phyloP scores from a whole-genome alignment of 495 filamentous ascomycete genomes.

The Talaromyces ruber region DNA sequence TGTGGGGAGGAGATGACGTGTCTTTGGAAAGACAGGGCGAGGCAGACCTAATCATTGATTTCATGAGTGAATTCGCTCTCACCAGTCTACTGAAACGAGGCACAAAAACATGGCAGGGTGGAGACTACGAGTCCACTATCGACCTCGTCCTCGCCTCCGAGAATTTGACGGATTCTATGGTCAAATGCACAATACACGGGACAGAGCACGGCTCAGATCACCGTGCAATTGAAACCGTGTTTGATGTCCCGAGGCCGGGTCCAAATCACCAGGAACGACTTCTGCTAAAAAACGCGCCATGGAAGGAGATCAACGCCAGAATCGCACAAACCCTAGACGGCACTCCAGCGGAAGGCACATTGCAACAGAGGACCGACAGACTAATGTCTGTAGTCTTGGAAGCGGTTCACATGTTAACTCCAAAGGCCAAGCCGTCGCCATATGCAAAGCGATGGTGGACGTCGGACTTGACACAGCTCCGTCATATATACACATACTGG shows the following conservation, averaged over 20 bases:
- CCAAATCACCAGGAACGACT: constrained; percentile 14
- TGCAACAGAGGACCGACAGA: not conserved
- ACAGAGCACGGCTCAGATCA: constrained; percentile 27
- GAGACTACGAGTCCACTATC: constrained; percentile 19
- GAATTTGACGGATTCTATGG: constrained; percentile 10
- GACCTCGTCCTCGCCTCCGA: constrained; percentile 18
- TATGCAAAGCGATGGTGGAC: not conserved
- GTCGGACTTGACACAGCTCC: not conserved
- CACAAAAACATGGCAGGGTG: constrained; percentile 19
- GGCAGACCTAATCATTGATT: constrained; percentile 24
- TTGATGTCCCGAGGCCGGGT: constrained; percentile 8
- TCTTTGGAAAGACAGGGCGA: constrained; percentile 18
- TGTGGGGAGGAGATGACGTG: constrained; percentile 28
- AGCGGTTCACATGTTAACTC: not conserved
- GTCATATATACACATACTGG: not conserved
- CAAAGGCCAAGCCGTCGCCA: not conserved
- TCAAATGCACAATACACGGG: constrained; percentile 18
- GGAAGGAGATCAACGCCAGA: constrained; percentile 15
- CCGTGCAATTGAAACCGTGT: constrained; percentile 20
- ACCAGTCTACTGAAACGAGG: constrained; percentile 22
- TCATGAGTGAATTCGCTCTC: constrained; percentile 22
- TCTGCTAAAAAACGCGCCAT: constrained; percentile 22
- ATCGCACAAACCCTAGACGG: constrained; percentile 1
- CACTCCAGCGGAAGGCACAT: not conserved
- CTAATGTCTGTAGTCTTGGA: not conserved